Evolutionary conservation across 192 early-diverging fungal species (phyloP), one percentile per base, ranked within the genome.

Genomic region (Umbelopsis vinacea): DNA sequence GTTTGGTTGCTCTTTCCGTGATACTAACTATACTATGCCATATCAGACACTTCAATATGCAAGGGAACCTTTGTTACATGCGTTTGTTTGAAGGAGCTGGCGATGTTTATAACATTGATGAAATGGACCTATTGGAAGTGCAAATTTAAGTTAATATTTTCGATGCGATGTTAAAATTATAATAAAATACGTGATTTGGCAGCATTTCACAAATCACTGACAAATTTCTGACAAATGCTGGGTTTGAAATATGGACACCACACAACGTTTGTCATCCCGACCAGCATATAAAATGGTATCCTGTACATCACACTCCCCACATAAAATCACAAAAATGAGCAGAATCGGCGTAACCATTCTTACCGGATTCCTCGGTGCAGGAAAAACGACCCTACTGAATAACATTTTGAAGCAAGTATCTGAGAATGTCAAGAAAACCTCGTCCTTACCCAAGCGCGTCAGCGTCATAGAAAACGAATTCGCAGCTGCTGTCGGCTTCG

Each of bases 261-360:
- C 52, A 29, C 43, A n/a, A 50, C 29, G 21, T 55, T 47, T 26
- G 53, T 57, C 55, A 35, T 43, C 57, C 19, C 45, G 8, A 6
- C 35, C 46, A 48, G 6, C 3, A 35, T 66, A 43, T 17, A 72
- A 50, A 29, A 29, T 29, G 29, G 29, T 29, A 29, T 29, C 29
- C 29, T 1, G 29, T 29, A 29, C 15, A 21, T 17, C 48, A 17
- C 48, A 50, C 6, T 43, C 17, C 48, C n/a, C 19, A 50, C 10
- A n/a, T 6, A 21, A n/a, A 50, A 17, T 50, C 5, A 50, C n/a
- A 50, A 54, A 46, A 38, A 67, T 46, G 52, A 47, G 24, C 9
- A 69, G 73, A 69, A 69, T 90, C 8, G 88, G 87, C 3, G 83
- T 91, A 6, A 89, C 89, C 52, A 83, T 91, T 69, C 74, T 91